Percentiles rank a stretch among this genome's conserved stretches.
These are phyloP conservation scores for Populus hybrid DNA, from an alignment of 441 rosid species.

Conservation along the genomic window DNA sequence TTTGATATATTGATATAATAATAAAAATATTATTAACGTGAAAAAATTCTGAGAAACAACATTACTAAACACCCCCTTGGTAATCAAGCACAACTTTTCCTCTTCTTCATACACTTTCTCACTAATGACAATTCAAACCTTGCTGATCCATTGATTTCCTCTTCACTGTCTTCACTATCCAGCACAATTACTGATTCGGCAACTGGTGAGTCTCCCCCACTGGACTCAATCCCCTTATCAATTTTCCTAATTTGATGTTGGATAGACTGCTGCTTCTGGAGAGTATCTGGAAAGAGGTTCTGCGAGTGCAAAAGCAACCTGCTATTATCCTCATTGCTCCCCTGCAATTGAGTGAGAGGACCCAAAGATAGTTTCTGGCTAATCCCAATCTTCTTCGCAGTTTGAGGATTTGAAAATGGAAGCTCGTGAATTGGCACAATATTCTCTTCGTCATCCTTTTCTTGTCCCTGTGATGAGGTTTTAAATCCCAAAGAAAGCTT, in stretches of 20 bases:
- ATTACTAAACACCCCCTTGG: not conserved
- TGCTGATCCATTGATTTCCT: constrained; percentile 31
- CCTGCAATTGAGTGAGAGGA: constrained; percentile 31
- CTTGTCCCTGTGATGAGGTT: constrained; percentile 23
- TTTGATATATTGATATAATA: too few species aligned
- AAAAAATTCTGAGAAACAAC: too few species aligned
- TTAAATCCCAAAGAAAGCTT: constrained; percentile 48
- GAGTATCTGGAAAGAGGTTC: constrained; percentile 11
- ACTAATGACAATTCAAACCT: constrained; percentile 36
- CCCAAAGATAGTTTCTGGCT: constrained; percentile 25
- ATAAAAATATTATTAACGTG: too few species aligned
- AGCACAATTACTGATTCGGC: constrained; percentile 46
- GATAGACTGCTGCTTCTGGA: constrained; percentile 19
- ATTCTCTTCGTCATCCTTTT: constrained; percentile 34
- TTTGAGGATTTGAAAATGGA: constrained; percentile 19
- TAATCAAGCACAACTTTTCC: constrained; percentile 34
- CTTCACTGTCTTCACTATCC: constrained; percentile 78
- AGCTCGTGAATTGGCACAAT: constrained; percentile 18
- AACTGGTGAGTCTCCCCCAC: constrained; percentile 32
- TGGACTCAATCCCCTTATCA: constrained; percentile 19
- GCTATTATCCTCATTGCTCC: constrained; percentile 11
- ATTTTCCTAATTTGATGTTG: constrained; percentile 11
- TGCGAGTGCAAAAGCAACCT: constrained; percentile 3
- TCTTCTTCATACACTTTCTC: constrained; percentile 35
- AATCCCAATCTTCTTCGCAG: constrained; percentile 21